phyloP scores from a whole-genome alignment of 1,139 yeast genomes.

The Torulaspora globosa region DNA sequence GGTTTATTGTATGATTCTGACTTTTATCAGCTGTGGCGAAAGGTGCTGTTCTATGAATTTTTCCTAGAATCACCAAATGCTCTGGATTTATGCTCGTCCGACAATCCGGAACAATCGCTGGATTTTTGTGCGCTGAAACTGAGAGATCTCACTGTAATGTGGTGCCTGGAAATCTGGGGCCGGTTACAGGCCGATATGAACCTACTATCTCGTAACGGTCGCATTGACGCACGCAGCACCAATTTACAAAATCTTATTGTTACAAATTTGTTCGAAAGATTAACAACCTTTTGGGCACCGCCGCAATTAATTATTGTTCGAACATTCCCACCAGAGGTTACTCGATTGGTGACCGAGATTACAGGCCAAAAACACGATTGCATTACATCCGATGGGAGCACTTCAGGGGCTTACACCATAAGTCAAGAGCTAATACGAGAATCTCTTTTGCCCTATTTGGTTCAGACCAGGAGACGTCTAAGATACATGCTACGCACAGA shows the following conservation, averaged over 20 bases:
- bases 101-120: slow-evolving; percentile 21
- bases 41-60: slow-evolving; percentile 28
- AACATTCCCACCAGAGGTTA: slow-evolving; percentile 42
- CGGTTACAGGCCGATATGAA: slow-evolving; percentile 18
- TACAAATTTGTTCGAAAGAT: slow-evolving; percentile 35
- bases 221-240: slow-evolving; percentile 5
- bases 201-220: slow-evolving; percentile 2
- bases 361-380: slow-evolving; percentile 24
- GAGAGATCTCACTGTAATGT: slow-evolving; percentile 33
- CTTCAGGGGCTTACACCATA: slow-evolving; percentile 10
- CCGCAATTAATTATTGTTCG: slow-evolving; percentile 47
- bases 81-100: slow-evolving; percentile 23
- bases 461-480: slow-evolving; percentile 48
- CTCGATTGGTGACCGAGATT: slow-evolving; percentile 24
- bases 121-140: slow-evolving; percentile 32
- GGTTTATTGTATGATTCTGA: slow-evolving; percentile 21
- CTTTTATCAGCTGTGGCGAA: slow-evolving; percentile 27
- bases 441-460: slow-evolving; percentile 48
- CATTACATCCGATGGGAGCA: slow-evolving; percentile 10
- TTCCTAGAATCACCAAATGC: slow-evolving; percentile 22
- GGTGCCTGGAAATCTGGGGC: slow-evolving; percentile 29
- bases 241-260: slow-evolving; percentile 25
- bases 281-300: slow-evolving; percentile 54
- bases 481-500: slow-evolving; percentile 31
- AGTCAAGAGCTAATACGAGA: slow-evolving; percentile 46